Base-by-base conservation (phyloP, 2,329 filamentous ascomycete species). In the Fusarium globosum region DNA sequence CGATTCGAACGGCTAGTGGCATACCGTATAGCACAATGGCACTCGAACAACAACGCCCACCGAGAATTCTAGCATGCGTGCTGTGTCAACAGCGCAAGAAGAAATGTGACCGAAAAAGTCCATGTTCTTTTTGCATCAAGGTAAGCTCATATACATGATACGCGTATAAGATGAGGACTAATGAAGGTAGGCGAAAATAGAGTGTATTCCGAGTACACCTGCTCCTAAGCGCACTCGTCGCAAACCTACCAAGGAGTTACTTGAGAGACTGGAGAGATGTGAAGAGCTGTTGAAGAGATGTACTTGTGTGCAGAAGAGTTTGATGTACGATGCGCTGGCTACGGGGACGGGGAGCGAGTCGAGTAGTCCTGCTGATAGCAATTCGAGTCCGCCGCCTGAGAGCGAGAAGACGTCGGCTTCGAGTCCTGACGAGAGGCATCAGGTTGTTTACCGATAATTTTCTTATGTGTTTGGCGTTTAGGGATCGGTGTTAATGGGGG, bases 21-120 rank as follows among this genome's bases (percentile, higher is more conserved):
- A 10, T 33, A 23, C 11, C 38, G 28, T 5, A 48, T 33, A 48
- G n/a, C 46, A 68, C 1, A 30, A 74, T 74, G 71, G 68, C 71
- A 42, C 57, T 45, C 5, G 59, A 67, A 21, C 45, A 65, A 21
- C 53, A 69, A 43, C 64, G 65, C 18, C 67, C 68, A 28, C 63
- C 60, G 13, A 52, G 72, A 7, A n/a, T 75, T 35, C 38, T 74
- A 23, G 72, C 72, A 2, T 74, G 72, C 9, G 72, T 74, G 4
- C 69, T 74, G 9, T 74, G 72, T 16, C 72, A 74, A 43, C 68
- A 72, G 28, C 68, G 72, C 49, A 74, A 74, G 42, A 74, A 74
- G 72, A 74, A 74, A 43, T 74, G 72, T 49, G 72, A 74, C 33
- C 58, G 68, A 14, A 72, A 75, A 26, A 63, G 61, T 5, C 72